A percentile compares a stretch with the other conserved stretches of the same genome.
Conservation (phyloP, 768 basidiomycete genomes). For the Polyporus arcularius region DNA sequence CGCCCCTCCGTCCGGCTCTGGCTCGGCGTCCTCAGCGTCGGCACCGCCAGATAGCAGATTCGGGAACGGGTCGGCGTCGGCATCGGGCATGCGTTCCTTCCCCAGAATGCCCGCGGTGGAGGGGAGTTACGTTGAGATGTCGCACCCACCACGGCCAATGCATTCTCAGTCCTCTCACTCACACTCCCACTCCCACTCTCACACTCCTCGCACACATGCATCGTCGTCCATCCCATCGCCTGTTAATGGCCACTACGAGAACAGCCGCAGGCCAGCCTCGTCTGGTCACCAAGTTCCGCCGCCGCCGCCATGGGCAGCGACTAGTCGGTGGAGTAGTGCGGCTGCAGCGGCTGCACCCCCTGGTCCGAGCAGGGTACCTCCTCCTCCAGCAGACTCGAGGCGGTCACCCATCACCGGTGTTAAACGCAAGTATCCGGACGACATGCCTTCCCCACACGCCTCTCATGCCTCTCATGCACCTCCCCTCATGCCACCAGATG, state of each 20-base stretch:
- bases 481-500: slow-evolving; percentile 10
- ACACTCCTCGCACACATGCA: slow-evolving; percentile 42
- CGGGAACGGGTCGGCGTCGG: not conserved
- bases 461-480: not conserved
- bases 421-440: slow-evolving; percentile 38
- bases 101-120: not conserved
- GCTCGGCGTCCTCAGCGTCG: not conserved
- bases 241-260: slow-evolving; percentile 3
- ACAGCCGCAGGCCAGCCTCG: slow-evolving; percentile 7
- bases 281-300: slow-evolving; percentile 32
- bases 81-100: not conserved
- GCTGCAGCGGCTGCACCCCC: slow-evolving; percentile 31
- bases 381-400: not conserved
- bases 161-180: slow-evolving; percentile 7
- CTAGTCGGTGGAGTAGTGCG: slow-evolving; percentile 33
- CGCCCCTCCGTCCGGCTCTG: not conserved
- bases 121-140: too few species aligned
- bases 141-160: slow-evolving; percentile 5
- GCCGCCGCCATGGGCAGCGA: slow-evolving; percentile 37
- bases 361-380: slow-evolving; percentile 20
- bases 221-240: slow-evolving; percentile 33
- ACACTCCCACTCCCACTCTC: slow-evolving; percentile 8
- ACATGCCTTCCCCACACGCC: slow-evolving; percentile 9
- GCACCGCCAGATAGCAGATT: not conserved
- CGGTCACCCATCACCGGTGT: slow-evolving; percentile 9